A percentile compares a stretch with the other conserved stretches of the same genome.
These are phyloP conservation scores for Penicillium lagena DNA, from an alignment of 495 filamentous ascomycete genomes.

Conservation along the genomic window DNA sequence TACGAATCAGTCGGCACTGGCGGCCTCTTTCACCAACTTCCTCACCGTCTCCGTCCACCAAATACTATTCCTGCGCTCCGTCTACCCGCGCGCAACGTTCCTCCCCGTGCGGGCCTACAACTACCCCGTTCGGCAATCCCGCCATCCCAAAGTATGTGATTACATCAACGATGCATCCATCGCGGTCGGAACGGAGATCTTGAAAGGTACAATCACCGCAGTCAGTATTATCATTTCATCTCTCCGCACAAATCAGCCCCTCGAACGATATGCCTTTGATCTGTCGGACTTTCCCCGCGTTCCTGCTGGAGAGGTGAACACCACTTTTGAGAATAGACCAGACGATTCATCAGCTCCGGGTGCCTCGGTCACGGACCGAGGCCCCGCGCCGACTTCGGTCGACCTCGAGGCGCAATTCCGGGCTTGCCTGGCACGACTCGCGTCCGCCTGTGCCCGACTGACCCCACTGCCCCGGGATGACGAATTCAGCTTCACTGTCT, in stretches of 20 bases:
- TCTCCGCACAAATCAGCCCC: slow-evolving; percentile 41
- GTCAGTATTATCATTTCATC: slow-evolving; percentile 74
- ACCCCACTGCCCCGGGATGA: slow-evolving; percentile 57
- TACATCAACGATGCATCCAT: slow-evolving; percentile 84
- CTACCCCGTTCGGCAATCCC: slow-evolving; percentile 78
- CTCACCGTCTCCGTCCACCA: slow-evolving; percentile 88
- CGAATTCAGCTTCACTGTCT: slow-evolving; percentile 78
- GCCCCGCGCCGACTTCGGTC: slow-evolving; percentile 31
- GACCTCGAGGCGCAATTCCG: slow-evolving; percentile 73
- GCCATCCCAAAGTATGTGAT: slow-evolving; percentile 83
- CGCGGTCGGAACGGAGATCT: slow-evolving; percentile 67
- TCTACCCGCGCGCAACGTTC: slow-evolving; percentile 81
- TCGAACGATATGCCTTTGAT: slow-evolving; percentile 88
- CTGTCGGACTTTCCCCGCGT: slow-evolving; percentile 67
- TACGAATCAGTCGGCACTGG: slow-evolving; percentile 40
- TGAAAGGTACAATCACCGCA: slow-evolving; percentile 60
- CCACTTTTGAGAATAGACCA: slow-evolving; percentile 45
- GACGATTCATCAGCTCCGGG: slow-evolving; percentile 37
- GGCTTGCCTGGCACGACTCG: slow-evolving; percentile 44
- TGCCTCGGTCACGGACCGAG: slow-evolving; percentile 27
- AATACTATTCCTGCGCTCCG: slow-evolving; percentile 76
- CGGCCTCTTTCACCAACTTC: slow-evolving; percentile 57
- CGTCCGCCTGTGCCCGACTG: slow-evolving; percentile 52
- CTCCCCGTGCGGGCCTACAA: slow-evolving; percentile 79
- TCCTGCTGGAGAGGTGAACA: slow-evolving; percentile 41